Conservation (phyloP, 306 rosid genomes). For the Cajanus cajan region DNA sequence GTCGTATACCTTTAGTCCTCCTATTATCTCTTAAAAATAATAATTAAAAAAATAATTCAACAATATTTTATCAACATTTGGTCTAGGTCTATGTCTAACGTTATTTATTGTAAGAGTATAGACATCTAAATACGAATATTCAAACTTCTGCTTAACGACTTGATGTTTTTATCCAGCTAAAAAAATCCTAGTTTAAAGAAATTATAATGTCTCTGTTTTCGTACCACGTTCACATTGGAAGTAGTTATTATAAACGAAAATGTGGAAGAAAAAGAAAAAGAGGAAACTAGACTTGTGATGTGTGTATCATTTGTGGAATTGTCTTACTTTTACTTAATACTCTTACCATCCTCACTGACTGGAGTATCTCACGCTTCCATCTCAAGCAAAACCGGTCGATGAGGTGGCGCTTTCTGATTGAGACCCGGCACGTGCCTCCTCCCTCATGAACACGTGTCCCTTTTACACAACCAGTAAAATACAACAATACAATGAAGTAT, state of each 20-base stretch:
- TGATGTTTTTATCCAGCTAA: not conserved
- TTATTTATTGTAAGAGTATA: too few species aligned
- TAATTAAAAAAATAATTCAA: not conserved
- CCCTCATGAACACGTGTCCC: slow-evolving; percentile 30
- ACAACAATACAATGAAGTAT: not conserved
- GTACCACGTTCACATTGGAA: not conserved
- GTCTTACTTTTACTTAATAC: slow-evolving; percentile 30
- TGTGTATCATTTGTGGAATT: slow-evolving; percentile 1
- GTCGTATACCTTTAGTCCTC: not conserved
- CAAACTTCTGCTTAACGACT: not conserved
- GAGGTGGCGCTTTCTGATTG: slow-evolving; percentile 57
- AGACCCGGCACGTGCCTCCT: slow-evolving; percentile 50
- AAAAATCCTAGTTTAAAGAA: not conserved
- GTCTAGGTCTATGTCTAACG: not conserved
- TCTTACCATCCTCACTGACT: not conserved
- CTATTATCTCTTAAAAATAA: not conserved
- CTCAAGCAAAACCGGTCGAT: slow-evolving; percentile 54
- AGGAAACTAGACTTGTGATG: not conserved
- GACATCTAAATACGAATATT: not conserved
- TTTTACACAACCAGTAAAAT: not conserved
- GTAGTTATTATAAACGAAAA: not conserved
- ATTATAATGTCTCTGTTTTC: not conserved
- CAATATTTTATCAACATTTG: not conserved
- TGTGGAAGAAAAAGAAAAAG: not conserved
- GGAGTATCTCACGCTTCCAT: slow-evolving; percentile 51